Percentiles rank a stretch among this genome's conserved stretches.
phyloP scores from a whole-genome alignment of 2,329 filamentous ascomycete genomes.

The Aspergillus ochraceus region DNA sequence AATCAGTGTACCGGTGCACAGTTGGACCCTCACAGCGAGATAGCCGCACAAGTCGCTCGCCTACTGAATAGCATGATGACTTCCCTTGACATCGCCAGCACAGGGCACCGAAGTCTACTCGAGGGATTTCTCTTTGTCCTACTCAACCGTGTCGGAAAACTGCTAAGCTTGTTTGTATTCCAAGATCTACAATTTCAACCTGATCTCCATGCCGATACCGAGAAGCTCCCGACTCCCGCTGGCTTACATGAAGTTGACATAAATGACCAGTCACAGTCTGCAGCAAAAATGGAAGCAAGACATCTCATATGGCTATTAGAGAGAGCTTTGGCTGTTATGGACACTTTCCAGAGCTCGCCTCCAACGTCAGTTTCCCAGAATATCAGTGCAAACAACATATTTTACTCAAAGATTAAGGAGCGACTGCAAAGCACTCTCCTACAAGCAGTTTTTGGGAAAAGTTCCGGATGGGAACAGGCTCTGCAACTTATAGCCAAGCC shows the following conservation, averaged over 20 bases:
- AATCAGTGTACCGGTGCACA: background rate
- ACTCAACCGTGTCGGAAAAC: constrained; percentile 40
- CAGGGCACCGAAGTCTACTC: constrained; percentile 34
- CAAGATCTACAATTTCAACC: constrained; percentile 30
- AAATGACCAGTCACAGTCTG: constrained; percentile 23
- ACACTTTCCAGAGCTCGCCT: constrained; percentile 8
- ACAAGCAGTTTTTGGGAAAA: constrained; percentile 41
- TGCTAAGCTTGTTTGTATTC: constrained; percentile 43
- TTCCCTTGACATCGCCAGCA: constrained; percentile 26
- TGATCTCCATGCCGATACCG: constrained; percentile 22
- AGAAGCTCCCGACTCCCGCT: constrained; percentile 31
- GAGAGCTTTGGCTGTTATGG: constrained; percentile 27
- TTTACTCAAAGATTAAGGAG: constrained; percentile 26
- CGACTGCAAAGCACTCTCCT: constrained; percentile 44
- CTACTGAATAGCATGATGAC: constrained; percentile 32
- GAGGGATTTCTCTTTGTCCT: constrained; percentile 44
- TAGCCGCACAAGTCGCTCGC: constrained; percentile 22
- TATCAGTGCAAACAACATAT: background rate
- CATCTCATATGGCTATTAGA: constrained; percentile 39
- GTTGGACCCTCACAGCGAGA: constrained; percentile 13
- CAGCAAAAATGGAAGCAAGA: constrained; percentile 34
- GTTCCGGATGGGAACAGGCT: constrained; percentile 28
- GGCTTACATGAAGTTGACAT: constrained; percentile 28
- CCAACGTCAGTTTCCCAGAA: background rate
- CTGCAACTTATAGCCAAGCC: constrained; percentile 25